Conservation (phyloP, 345 rosid species). For the Pseudoturritis turrita region DNA sequence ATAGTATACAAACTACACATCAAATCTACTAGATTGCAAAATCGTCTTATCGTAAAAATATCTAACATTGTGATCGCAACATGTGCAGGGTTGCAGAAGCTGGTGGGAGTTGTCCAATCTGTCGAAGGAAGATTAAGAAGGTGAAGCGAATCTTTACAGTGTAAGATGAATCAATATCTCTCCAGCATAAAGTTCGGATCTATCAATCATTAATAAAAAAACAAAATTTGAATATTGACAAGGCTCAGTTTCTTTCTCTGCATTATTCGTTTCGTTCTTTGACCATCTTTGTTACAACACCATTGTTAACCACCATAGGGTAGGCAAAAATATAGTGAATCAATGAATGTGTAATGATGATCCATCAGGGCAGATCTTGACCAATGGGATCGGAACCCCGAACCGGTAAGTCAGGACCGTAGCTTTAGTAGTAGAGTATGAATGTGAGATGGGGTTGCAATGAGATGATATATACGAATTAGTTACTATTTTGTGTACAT, state of each 20-base stretch:
- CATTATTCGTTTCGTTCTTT: background rate
- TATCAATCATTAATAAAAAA: background rate
- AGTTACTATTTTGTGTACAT: too few relatives aligned
- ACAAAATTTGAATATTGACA: background rate
- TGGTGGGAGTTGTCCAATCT: constrained; percentile 65
- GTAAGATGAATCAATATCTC: background rate
- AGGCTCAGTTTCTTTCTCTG: background rate
- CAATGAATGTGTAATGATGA: background rate
- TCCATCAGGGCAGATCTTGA: too few relatives aligned
- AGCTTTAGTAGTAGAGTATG: background rate
- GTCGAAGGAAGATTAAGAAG: constrained; percentile 58
- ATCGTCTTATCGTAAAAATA: background rate
- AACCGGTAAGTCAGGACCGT: background rate
- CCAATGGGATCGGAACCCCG: background rate
- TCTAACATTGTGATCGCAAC: background rate
- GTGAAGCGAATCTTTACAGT: constrained; percentile 55
- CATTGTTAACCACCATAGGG: background rate
- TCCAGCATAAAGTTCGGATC: background rate
- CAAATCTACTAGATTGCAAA: background rate
- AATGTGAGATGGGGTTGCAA: background rate
- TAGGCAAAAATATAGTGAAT: background rate
- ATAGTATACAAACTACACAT: background rate
- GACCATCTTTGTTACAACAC: background rate
- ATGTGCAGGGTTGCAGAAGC: constrained; percentile 60
- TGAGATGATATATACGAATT: background rate